These are phyloP conservation scores for Saprolegnia parasitica DNA, from an alignment of 352 stramenopile genomes.

Conservation along the genomic window DNA sequence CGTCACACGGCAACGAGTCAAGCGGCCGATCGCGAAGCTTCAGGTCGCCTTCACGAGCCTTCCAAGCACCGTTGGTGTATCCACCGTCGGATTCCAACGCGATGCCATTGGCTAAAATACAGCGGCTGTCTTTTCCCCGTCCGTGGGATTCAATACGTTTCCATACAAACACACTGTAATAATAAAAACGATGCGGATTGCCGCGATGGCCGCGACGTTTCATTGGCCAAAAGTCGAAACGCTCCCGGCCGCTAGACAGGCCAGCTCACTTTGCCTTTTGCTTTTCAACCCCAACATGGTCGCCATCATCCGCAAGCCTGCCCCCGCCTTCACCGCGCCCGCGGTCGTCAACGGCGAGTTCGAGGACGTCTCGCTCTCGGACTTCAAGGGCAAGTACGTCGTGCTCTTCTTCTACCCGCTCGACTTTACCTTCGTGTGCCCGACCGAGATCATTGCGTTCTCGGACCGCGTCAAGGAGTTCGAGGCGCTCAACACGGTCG, in stretches of 20 bases:
- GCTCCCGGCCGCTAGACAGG: background rate
- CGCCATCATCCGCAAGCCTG: conserved; percentile 59
- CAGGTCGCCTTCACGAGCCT: no score
- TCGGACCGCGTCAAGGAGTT: conserved; percentile 79
- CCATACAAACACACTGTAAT: no score
- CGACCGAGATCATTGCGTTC: conserved; percentile 89
- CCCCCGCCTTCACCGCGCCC: conserved; percentile 68
- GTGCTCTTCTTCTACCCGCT: conserved; percentile 92
- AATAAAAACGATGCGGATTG: no score
- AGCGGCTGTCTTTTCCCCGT: no score
- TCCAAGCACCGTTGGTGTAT: no score
- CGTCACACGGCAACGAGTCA: no score
- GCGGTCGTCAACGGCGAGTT: conserved; percentile 81
- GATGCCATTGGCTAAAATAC: no score
- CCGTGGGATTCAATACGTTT: no score
- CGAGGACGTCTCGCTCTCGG: conserved; percentile 68
- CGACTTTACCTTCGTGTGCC: conserved; percentile 90
- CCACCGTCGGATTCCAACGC: no score
- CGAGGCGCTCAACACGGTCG: conserved; percentile 64
- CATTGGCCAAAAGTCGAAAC: conserved; percentile 4
- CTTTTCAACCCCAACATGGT: conserved; percentile 34
- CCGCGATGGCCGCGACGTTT: no score
- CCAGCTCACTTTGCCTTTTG: conserved; percentile 11
- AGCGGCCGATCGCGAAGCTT: no score
- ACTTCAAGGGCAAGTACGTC: conserved; percentile 88